Percentiles rank a stretch among this genome's conserved stretches.
Conservation (phyloP, 352 stramenopile genomes). For the Pythium aquatile region DNA sequence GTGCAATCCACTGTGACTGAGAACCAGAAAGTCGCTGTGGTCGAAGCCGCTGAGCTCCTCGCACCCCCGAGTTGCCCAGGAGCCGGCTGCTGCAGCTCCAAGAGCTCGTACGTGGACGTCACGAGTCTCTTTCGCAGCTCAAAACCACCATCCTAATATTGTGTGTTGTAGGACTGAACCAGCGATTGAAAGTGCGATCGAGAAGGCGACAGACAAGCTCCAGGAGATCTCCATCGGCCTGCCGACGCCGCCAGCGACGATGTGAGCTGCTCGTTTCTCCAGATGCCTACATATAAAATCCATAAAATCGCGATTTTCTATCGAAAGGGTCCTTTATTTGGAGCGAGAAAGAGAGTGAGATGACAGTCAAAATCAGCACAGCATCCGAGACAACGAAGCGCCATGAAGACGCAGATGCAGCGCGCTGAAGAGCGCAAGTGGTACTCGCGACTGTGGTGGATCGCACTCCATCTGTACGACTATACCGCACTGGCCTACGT, state of each 20-base stretch:
- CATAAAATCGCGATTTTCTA: constrained; percentile 13
- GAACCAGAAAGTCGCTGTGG: constrained; percentile 24
- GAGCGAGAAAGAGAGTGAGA: constrained; percentile 7
- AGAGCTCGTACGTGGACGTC: constrained; percentile 15
- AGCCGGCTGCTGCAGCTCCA: constrained; percentile 3
- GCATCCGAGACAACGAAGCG: not conserved
- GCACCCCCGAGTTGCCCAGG: constrained; percentile 5
- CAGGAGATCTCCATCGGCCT: constrained; percentile 7
- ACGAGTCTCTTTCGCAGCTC: not conserved
- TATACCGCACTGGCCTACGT: constrained; percentile 48
- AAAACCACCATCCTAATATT: not conserved
- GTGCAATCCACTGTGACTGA: constrained; percentile 10
- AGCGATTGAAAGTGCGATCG: constrained; percentile 2
- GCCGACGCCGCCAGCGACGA: not conserved
- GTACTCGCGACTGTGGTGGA: constrained; percentile 69
- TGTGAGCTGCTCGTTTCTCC: not conserved
- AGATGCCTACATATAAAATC: constrained; percentile 14
- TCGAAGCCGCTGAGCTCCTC: constrained; percentile 23
- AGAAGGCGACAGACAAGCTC: constrained; percentile 2
- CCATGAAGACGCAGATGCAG: constrained; percentile 22
- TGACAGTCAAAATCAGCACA: constrained; percentile 4
- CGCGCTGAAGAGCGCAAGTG: constrained; percentile 51
- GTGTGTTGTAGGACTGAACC: constrained; percentile 8
- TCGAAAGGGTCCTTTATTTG: not conserved
- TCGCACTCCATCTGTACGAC: constrained; percentile 58